These are phyloP conservation scores for Arachnopeziza araneosa DNA, from an alignment of 2,329 filamentous ascomycete species.

Conservation along the genomic window DNA sequence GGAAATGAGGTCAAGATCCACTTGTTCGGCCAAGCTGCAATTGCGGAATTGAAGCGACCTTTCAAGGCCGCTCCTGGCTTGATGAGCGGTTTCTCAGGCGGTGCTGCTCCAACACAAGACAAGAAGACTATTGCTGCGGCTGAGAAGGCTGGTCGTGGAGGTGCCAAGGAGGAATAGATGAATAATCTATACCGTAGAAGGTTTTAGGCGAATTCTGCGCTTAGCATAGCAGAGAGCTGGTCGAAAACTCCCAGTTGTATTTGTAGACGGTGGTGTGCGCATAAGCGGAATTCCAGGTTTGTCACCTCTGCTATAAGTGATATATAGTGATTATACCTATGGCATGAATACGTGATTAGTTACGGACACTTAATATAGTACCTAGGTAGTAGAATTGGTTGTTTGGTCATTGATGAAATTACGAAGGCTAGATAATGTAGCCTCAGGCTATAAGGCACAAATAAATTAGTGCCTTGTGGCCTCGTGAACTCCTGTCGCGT, in stretches of 20 bases:
- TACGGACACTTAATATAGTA: too few species aligned
- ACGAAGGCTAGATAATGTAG: neutral
- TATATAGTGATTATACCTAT: too few species aligned
- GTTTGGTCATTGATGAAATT: neutral
- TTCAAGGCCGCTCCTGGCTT: conserved; percentile 85
- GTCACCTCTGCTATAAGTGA: too few species aligned
- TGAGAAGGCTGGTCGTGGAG: conserved; percentile 68
- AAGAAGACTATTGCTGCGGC: conserved; percentile 80
- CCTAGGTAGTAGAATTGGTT: too few species aligned
- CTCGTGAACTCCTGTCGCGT: conserved; percentile 2
- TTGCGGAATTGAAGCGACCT: conserved; percentile 87
- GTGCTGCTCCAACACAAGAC: conserved; percentile 69
- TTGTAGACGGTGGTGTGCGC: neutral
- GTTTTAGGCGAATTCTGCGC: neutral
- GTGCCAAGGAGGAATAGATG: conserved; percentile 62
- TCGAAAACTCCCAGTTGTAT: neutral
- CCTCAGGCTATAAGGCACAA: neutral
- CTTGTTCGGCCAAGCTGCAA: conserved; percentile 78
- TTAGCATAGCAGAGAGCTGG: neutral
- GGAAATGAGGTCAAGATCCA: conserved; percentile 96
- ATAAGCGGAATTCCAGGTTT: neutral
- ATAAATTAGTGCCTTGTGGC: neutral
- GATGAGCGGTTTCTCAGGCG: conserved; percentile 71
- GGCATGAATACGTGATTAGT: too few species aligned
- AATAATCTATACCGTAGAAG: neutral